Evolutionary conservation across 2,329 filamentous ascomycete species (phyloP), one percentile per base, ranked within the genome.

Genomic region (Phyllosticta paracitricarpa): DNA sequence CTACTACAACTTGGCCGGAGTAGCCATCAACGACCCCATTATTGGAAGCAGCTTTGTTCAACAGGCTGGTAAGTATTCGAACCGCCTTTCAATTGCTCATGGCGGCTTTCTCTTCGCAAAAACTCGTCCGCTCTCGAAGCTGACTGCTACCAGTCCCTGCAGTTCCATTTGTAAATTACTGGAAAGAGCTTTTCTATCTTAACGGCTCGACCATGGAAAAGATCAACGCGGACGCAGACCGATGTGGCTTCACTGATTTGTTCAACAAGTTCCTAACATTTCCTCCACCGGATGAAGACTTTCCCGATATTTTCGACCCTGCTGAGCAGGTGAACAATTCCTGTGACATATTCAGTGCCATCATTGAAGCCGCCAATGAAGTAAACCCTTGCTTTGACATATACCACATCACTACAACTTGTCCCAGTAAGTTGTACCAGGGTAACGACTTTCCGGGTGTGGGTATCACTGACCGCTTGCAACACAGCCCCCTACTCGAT

Each of bases 1-100:
- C 14, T 77, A 82, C 70, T 83, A 78, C 70, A 78, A 84, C 66
- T 66, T 84, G 1, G 75, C 73, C 24, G 82, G 81, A 63, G 75
- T 79, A 26, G 73, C 73, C 9, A 80, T 81, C 71, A 80, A 79
- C 62, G 75, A 80, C 58, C 78, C 76, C 10, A 75, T 76, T 63
- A 73, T 77, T 57, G 77, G 76, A 10, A 72, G 77, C 52, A 72
- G 72, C 17, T 73, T 71, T 0, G 67, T 68, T 12, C 75, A 77
- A 65, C 70, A 75, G 62, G 68, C 69, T 64, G 71, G 64, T 67
- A 64, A 52, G 70, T 68, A 22, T 22, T 22, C 1, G 19, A 22
- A 22, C 19, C 19, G 19, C 19, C 19, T 22, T 22, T 22, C 19
- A 22, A 22, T 22, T 22, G 19, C 19, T 22, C 19, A 22, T 61